Base-by-base conservation (phyloP, 192 early-diverging fungal genomes). In the Gaertneriomyces semiglobifer region DNA sequence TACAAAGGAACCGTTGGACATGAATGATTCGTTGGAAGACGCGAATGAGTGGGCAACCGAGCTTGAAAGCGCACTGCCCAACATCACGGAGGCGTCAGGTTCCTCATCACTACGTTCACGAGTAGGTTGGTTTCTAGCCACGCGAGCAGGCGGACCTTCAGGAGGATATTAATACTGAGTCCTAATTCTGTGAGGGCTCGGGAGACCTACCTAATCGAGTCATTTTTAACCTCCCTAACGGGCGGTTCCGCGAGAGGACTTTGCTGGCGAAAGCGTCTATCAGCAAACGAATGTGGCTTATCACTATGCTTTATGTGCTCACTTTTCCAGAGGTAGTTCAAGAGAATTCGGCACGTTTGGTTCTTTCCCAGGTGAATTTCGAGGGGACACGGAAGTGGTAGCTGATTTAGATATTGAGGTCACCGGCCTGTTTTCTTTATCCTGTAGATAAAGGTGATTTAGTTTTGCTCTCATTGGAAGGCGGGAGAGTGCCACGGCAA, bases 81-180 rank as follows among this genome's bases (percentile, higher is more conserved):
- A 12, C 48, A 48, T 48, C 47, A 50, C 12, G 48, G 18, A 12
- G 11, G 48, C 3, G 2, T 50, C 48, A 0, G 11, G 48, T 50
- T 50, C 18, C 1, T n/a, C 48, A 12, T 18, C 11, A 12, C 0
- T 50, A n/a, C 18, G 12, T 3, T 50, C 48, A 18, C 11, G 48
- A 18, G 48, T 12, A 50, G 48, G 18, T 57, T 57, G 14, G 19
- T 16, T 16, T 57, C 16, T 12, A 4, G 55, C 18, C 39, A 57
- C 55, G 14, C 55, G 55, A 25, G 55, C 55, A 14, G 55, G 55
- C 8, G 55, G 55, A 39, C 55, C 55, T 57, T 16, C 4, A 57
- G 38, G 3, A 57, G 2, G 12, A 39, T 33, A 39, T 25, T 57
- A 2, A 33, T 4, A 57, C 4, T n/a, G 39, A 25, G 39, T 57